phyloP scores from a whole-genome alignment of 1,139 yeast species.

The Candida tropicalis region DNA sequence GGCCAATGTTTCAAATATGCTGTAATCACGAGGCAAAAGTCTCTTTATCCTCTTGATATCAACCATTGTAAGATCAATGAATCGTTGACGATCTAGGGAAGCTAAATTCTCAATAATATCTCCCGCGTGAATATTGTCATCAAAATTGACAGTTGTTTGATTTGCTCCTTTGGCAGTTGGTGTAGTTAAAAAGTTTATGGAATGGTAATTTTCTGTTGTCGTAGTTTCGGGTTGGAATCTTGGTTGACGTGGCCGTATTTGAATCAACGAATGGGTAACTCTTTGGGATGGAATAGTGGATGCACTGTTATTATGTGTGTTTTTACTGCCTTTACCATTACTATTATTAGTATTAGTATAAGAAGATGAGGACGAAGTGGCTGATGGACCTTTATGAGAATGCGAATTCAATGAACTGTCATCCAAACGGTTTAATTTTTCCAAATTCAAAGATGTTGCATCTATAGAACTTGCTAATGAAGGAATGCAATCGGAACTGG shows the following conservation, averaged over 20 bases:
- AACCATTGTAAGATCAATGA: conserved; percentile 18
- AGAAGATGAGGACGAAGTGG: background rate
- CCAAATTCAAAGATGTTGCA: conserved; percentile 10
- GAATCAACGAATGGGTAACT: conserved; percentile 4
- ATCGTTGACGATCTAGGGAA: conserved; percentile 13
- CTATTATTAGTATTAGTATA: background rate
- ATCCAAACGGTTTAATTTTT: conserved; percentile 4
- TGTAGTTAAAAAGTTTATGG: conserved; percentile 8
- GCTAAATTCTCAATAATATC: conserved; percentile 16
- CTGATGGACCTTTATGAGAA: background rate
- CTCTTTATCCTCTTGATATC: conserved; percentile 22
- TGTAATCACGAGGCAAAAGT: conserved; percentile 19
- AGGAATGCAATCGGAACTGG: conserved; percentile 15
- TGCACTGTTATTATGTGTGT: background rate
- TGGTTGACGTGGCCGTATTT: conserved; percentile 4
- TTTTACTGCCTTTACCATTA: background rate
- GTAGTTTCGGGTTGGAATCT: conserved; percentile 7
- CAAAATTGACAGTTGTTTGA: conserved; percentile 2
- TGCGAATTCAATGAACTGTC: background rate
- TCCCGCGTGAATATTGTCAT: background rate
- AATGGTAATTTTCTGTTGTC: background rate
- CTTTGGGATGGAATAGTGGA: background rate
- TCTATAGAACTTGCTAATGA: conserved; percentile 12
- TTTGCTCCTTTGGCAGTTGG: background rate
- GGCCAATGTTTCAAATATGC: conserved; percentile 15